Base-by-base conservation (phyloP, 805 yeast species). In the Teunomyces barrocoloradensis region DNA sequence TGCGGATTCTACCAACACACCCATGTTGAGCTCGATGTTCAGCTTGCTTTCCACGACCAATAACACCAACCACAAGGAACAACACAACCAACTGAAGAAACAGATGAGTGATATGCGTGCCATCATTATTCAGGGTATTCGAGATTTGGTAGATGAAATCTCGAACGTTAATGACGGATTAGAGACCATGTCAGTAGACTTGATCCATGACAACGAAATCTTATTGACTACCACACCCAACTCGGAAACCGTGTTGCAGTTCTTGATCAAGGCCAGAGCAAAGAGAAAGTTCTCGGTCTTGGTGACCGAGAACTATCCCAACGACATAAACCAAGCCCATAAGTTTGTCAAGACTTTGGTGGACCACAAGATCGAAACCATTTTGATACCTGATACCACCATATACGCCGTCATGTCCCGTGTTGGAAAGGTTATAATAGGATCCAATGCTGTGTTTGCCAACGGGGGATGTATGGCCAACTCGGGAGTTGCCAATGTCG, bases 401-500 rank as follows among this genome's bases (percentile, higher is more conserved):
- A 90, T 86, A 0, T 89, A 85, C 66, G 97, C 99, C 0, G 89
- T 94, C 41, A 94, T 94, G 98, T 87, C 97, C 33, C 77, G 97
- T 54, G 98, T 94, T 4, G 97, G 97, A 38, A 95, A 95, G 65
- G 99, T 94, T 27, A 82, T 94, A 49, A 80, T 95, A 45, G 97
- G 98, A 33, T 86, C 98, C 4, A 80, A 87, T 51, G 82, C 96
- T 0, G 97, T 94, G 4, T 87, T 94, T 64, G 96, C 96, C 45
- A 94, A 94, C 61, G 99, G 99, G 50, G 97, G 98, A 9, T 87
- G 96, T 54, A 80, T 89, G 42, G 82, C 96, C 2, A 81, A 86
- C 21, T 82, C 96, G 1, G 99, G 99, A 45, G 96, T 88, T 25
- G 87, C 96, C 25, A 79, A 90, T 42, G 97, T 90, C 9, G 91